phyloP scores from a whole-genome alignment of 2,329 filamentous ascomycete species.

The Chaetomium strumarium region DNA sequence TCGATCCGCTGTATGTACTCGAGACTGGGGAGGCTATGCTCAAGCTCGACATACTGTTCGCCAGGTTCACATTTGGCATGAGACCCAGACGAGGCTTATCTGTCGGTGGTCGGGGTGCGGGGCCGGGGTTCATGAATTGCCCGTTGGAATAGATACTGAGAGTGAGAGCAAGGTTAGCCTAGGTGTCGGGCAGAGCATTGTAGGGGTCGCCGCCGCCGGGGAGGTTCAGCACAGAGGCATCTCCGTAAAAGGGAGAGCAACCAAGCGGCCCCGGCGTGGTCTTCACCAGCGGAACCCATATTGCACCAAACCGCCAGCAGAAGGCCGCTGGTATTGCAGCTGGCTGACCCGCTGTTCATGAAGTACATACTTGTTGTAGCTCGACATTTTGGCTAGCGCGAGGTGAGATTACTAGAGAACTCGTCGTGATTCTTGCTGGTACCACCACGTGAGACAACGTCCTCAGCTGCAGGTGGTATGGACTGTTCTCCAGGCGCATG shows the following conservation, averaged over 20 bases:
- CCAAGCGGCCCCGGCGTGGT: too few relatives aligned
- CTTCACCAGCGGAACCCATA: too few relatives aligned
- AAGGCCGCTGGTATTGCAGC: background rate
- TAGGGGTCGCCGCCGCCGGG: background rate
- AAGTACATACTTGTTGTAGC: conserved; percentile 30
- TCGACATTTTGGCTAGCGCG: conserved; percentile 28
- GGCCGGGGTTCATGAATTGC: conserved; percentile 94
- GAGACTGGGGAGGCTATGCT: conserved; percentile 57
- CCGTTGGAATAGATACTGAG: conserved; percentile 52
- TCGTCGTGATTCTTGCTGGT: background rate
- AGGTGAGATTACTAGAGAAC: background rate
- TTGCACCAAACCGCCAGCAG: background rate
- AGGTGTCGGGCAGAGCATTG: background rate
- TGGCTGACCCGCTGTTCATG: background rate
- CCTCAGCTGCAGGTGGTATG: too few relatives aligned
- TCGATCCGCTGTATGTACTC: conserved; percentile 62
- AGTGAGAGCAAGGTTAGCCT: conserved; percentile 12
- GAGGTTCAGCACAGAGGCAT: too few relatives aligned
- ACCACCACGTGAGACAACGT: background rate
- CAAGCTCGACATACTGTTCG: conserved; percentile 74
- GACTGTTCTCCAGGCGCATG: background rate
- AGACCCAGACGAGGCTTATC: conserved; percentile 77
- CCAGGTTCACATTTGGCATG: conserved; percentile 56
- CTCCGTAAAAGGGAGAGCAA: too few relatives aligned
- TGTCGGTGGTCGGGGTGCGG: conserved; percentile 82